Evolutionary conservation across 768 basidiomycete genomes (phyloP), one percentile per base, ranked within the genome.

Genomic region (Phallus indusiatus): DNA sequence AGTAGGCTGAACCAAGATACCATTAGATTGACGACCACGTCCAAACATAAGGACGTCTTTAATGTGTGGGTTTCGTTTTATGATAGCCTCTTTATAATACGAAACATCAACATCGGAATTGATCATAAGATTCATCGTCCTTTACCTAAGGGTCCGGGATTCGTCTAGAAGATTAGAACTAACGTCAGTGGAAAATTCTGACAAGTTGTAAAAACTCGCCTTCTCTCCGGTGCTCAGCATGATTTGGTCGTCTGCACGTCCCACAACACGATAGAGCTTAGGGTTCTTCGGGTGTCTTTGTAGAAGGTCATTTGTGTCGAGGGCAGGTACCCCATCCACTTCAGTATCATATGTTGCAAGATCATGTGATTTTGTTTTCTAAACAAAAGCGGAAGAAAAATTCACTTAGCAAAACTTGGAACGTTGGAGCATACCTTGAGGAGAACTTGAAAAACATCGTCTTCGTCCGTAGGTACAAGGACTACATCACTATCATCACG

Each of bases 261-360:
- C 53, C 8, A 54, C 28, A 37, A 54, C 18, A 2, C 53, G 21
- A 33, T 33, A 20, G n/a, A 21, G 28, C 5, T 4, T 42, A 12
- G 63, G 65, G 20, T 73, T 72, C 0, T 68, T 70, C 2, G 77
- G 77, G 62, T 80, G 76, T 5, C 64, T 71, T 18, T 70, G 53
- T 10, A 79, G 55, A 0, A 78, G 67, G 56, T 78, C 77, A 33
- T 67, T 71, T 0, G 75, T 76, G 24, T 72, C 69, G 59, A 74
- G 76, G 1, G 68, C 72, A 2, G 63, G 61, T 7, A 64, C 59
- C 11, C 69, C 72, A n/a, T 72, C 67, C 1, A 70, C 62, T 33
- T 62, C 57, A 10, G 67, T 70, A 59, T 76, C 37, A 69, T 34
- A 51, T 5, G 75, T 21, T 10, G 57, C n/a, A 22, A 50, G 20